Evolutionary conservation across 2,329 filamentous ascomycete genomes (phyloP).

Genomic region (Microcyclospora pomicola): DNA sequence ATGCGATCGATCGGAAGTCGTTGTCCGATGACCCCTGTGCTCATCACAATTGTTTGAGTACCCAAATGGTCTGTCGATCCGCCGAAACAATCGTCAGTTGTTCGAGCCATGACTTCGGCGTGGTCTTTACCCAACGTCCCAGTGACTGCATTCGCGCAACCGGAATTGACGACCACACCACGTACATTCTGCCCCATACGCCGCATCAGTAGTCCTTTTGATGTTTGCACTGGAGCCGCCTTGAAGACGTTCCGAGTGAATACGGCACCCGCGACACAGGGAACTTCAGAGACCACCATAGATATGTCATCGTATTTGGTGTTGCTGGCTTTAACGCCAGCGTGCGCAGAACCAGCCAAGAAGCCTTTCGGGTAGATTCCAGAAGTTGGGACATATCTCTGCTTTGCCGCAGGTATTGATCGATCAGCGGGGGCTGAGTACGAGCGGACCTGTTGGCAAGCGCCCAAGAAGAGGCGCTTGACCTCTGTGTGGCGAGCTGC

Average conservation of each 20-base stretch:
- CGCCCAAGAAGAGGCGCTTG: constrained; percentile 14
- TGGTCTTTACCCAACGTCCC: constrained; percentile 81
- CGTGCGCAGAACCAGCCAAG: constrained; percentile 70
- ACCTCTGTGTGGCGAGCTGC: constrained; percentile 6
- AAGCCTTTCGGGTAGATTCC: constrained; percentile 89
- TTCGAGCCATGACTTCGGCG: constrained; percentile 67
- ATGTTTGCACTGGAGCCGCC: constrained; percentile 84
- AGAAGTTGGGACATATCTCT: constrained; percentile 73
- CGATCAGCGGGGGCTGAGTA: constrained; percentile 48
- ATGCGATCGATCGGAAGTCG: constrained; percentile 87
- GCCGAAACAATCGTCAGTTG: constrained; percentile 54
- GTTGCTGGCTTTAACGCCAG: constrained; percentile 87
- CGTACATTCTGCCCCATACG: constrained; percentile 56
- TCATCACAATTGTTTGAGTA: constrained; percentile 81
- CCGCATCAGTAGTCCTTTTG: constrained; percentile 46
- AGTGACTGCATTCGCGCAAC: constrained; percentile 94
- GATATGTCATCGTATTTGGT: constrained; percentile 84
- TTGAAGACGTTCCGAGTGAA: constrained; percentile 99
- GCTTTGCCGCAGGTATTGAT: constrained; percentile 61
- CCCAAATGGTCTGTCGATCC: constrained; percentile 27
- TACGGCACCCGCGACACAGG: constrained; percentile 77
- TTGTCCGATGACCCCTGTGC: constrained; percentile 94
- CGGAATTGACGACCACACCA: constrained; percentile 83
- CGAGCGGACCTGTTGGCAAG: constrained; percentile 28
- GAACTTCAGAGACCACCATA: constrained; percentile 70